phyloP scores from a whole-genome alignment of 768 basidiomycete species.

The Crucibulum laeve region DNA sequence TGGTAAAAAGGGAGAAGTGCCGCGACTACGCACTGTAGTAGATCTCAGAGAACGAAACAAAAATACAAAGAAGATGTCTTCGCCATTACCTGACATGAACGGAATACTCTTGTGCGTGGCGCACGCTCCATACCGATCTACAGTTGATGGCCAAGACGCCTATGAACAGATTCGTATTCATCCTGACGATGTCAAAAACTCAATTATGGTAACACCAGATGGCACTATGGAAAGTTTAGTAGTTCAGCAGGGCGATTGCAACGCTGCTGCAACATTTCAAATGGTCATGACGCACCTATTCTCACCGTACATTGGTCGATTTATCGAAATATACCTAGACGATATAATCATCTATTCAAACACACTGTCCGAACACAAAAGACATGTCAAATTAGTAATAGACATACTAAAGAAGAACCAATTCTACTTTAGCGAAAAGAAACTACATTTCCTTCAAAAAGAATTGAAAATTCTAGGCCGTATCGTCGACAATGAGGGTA shows the following conservation, averaged over 20 bases:
- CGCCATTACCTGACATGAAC: constrained; percentile 21
- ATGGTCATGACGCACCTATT: constrained; percentile 39
- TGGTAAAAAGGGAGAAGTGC: constrained; percentile 13
- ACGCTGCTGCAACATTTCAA: constrained; percentile 35
- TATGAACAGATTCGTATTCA: constrained; percentile 30
- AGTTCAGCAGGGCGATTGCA: constrained; percentile 24
- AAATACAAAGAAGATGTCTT: constrained; percentile 26
- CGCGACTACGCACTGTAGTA: constrained; percentile 19
- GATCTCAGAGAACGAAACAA: constrained; percentile 28
- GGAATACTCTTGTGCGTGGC: constrained; percentile 17
- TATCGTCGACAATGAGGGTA: too few species aligned
- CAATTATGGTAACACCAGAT: constrained; percentile 30
- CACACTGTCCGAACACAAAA: not conserved
- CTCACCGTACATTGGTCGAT: constrained; percentile 24
- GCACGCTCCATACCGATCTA: constrained; percentile 14
- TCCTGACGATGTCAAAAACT: constrained; percentile 20
- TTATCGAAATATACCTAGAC: constrained; percentile 32
- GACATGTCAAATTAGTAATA: too few species aligned
- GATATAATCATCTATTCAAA: constrained; percentile 40
- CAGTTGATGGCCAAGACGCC: constrained; percentile 27
- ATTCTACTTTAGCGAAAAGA: too few species aligned
- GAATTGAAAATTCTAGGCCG: too few species aligned
- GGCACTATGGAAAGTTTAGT: constrained; percentile 40
- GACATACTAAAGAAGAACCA: too few species aligned
- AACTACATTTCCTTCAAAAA: too few species aligned